These are phyloP conservation scores for Vitis hybrid DNA, from an alignment of 177 flowering plant genomes.

Conservation along the genomic window DNA sequence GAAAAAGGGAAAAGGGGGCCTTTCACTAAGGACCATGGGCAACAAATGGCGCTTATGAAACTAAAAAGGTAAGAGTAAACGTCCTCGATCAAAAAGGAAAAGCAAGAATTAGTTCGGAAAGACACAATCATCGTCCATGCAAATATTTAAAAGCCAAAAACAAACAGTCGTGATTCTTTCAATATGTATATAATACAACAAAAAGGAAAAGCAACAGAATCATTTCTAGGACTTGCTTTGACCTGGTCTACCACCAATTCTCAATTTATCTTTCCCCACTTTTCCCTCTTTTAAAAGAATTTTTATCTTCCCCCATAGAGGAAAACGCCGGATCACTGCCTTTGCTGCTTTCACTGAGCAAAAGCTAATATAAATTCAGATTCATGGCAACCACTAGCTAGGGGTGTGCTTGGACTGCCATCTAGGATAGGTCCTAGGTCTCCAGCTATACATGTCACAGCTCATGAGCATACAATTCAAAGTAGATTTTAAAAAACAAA, in stretches of 20 bases:
- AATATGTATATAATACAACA: neutral
- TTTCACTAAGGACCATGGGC: neutral
- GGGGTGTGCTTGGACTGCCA: no score
- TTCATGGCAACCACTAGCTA: no score
- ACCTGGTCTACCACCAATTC: neutral
- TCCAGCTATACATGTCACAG: no score
- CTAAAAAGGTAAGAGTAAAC: neutral
- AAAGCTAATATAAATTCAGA: no score
- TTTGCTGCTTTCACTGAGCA: no score
- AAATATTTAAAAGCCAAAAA: neutral
- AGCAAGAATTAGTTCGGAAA: neutral
- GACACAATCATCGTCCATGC: neutral
- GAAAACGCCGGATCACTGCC: no score
- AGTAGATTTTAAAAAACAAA: no score
- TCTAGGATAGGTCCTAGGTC: no score
- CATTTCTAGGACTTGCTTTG: neutral
- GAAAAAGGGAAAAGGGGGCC: neutral
- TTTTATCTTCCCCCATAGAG: no score
- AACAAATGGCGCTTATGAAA: no score
- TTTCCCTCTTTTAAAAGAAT: neutral
- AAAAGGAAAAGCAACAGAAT: conserved; percentile 1
- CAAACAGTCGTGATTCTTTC: neutral
- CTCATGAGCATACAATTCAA: no score
- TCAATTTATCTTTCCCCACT: neutral
- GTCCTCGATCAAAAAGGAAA: neutral